Evolutionary conservation across 2,329 filamentous ascomycete species (phyloP).

Genomic region (Gliomastix tumulicola): DNA sequence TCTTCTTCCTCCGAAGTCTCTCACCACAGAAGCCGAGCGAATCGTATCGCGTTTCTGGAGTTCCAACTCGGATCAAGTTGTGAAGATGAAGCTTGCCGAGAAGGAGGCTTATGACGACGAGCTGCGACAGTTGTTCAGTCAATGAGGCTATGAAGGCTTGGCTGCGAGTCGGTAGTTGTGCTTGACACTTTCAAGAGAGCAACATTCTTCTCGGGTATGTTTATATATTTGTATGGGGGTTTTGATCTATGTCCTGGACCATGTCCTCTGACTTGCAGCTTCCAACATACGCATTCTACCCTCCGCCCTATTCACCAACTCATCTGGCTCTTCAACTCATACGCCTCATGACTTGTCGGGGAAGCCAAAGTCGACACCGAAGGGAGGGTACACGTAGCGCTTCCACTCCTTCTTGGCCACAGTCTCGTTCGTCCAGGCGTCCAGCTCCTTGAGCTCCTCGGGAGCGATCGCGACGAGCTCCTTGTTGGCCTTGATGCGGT

Average conservation of each 20-base stretch:
- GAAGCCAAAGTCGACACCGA: conserved; percentile 64
- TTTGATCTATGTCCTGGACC: no score
- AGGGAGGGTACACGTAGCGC: conserved; percentile 63
- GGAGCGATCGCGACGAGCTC: conserved; percentile 54
- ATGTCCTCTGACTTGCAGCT: no score
- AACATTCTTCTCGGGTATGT: no score
- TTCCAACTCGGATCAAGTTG: conserved; percentile 5
- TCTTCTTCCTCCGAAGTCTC: conserved; percentile 3
- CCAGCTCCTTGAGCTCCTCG: conserved; percentile 53
- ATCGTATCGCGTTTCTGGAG: conserved; percentile 7
- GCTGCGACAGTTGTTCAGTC: conserved; percentile 2
- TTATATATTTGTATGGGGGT: no score
- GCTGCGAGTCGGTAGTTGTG: no score
- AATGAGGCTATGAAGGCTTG: no score
- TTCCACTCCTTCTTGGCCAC: conserved; percentile 42
- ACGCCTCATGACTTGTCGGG: conserved; percentile 61
- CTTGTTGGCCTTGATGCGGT: conserved; percentile 65
- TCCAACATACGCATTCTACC: no score
- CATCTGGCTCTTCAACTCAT: no score
- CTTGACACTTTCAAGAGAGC: no score
- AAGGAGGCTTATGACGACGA: conserved; percentile 6
- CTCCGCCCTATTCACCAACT: no score
- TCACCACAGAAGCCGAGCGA: conserved; percentile 4
- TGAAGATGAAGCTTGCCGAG: conserved; percentile 7
- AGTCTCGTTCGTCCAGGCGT: conserved; percentile 46